Conservation (phyloP, 805 yeast genomes). For the Zygosaccharomyces lentus region DNA sequence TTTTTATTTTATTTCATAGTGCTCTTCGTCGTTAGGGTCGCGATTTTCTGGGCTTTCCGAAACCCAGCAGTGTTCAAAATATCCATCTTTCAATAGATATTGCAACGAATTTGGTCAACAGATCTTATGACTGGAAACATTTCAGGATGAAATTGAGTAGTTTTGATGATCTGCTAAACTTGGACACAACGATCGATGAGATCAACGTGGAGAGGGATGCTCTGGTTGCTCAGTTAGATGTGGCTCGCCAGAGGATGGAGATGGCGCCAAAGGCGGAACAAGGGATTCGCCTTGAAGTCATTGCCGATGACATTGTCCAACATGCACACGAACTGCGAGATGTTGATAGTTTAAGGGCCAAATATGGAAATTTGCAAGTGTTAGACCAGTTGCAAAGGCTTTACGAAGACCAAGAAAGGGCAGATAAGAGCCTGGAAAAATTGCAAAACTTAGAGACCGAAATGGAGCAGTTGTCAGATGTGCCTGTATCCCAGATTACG, state of each 20-base stretch:
- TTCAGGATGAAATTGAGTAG: conserved; percentile 6
- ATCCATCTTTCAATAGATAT: too few relatives aligned
- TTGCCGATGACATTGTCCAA: conserved; percentile 23
- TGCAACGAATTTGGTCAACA: not conserved
- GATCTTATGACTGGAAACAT: not conserved
- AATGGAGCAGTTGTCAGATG: conserved; percentile 1
- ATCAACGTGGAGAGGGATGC: conserved; percentile 24
- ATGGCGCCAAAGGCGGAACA: conserved; percentile 15
- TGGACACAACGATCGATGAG: conserved; percentile 27
- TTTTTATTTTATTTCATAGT: too few relatives aligned
- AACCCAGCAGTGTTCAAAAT: too few relatives aligned
- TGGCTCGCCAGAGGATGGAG: conserved; percentile 12
- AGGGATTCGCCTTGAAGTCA: conserved; percentile 13
- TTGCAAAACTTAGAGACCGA: conserved; percentile 11
- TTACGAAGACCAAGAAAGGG: conserved; percentile 10
- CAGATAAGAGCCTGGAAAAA: conserved; percentile 9
- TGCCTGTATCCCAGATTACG: conserved; percentile 3
- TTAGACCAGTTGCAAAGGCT: conserved; percentile 16
- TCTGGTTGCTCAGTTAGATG: conserved; percentile 19
- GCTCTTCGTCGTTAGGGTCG: too few relatives aligned
- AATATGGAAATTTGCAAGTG: conserved; percentile 26
- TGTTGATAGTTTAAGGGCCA: conserved; percentile 15
- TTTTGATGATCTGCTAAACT: conserved; percentile 23
- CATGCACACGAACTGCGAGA: conserved; percentile 14
- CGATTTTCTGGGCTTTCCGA: too few relatives aligned